Evolutionary conservation across 2,329 filamentous ascomycete species (phyloP), one percentile per base, ranked within the genome.

Genomic region (Chaetomium olivaceum): DNA sequence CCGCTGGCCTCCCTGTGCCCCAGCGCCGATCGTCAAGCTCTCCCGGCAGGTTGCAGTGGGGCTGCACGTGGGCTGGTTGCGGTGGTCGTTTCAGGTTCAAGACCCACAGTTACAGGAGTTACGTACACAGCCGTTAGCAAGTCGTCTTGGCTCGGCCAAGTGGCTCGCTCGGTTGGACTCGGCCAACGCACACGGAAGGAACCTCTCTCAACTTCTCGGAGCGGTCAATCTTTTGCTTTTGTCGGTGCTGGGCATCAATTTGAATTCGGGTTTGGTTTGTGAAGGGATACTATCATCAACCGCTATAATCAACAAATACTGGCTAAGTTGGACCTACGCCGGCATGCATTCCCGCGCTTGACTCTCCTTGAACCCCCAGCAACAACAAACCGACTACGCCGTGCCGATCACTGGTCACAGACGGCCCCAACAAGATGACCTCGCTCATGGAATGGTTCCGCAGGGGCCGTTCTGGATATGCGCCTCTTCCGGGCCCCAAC

Each of bases 361-460:
- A 8, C 16, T 16, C n/a, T n/a, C n/a, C n/a, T 51, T 51, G 23
- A 23, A 51, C 48, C 48, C 39, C 39, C 33, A 36, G 8, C 23
- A 14, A 25, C 23, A 23, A 25, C 21, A 51, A n/a, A 43, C 39
- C 16, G 39, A 43, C 39, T 43, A 43, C 39, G 39, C 39, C 39
- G 39, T 43, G 51, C 25, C 9, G 27, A 39, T 36, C 33, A 46
- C 25, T 4, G 27, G 25, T 25, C 25, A 33, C n/a, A 48, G 46
- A 48, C 46, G 46, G 7, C 46, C 46, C 1, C n/a, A 48, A 48
- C 46, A 23, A 4, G 16, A 63, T 63, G 57, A 43, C 31, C 36
- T 25, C 55, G 4, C 8, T 62, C 21, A 43, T 62, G 36, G 50
- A 51, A 36, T 62, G 46, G 46, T 67, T 67, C 33, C 43, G 52